Conservation (phyloP, 805 yeast genomes). For the Ogataea ganodermae region DNA sequence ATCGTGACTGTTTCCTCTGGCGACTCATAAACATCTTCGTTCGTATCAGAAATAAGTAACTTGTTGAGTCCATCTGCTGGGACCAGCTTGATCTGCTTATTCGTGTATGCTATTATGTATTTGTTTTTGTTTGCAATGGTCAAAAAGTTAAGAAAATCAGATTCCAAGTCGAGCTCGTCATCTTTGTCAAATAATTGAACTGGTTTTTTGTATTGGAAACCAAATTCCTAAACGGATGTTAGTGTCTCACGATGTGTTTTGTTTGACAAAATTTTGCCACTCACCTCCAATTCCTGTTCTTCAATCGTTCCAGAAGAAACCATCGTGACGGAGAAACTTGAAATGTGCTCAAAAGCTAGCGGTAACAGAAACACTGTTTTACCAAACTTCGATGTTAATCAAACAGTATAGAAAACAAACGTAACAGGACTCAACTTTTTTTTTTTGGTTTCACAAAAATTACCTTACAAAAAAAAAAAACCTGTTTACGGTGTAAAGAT, state of each 20-base stretch:
- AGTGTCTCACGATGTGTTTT: constrained; percentile 1
- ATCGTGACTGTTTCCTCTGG: constrained; percentile 3
- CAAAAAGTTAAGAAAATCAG: constrained; percentile 20
- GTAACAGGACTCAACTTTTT: neutral
- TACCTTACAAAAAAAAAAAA: too few species aligned
- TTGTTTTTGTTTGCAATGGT: constrained; percentile 24
- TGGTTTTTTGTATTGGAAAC: constrained; percentile 31
- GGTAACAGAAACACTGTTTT: too few species aligned
- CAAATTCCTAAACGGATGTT: constrained; percentile 27
- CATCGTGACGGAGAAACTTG: neutral
- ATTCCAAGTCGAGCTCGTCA: constrained; percentile 4
- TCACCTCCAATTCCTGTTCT: constrained; percentile 27
- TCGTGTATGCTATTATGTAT: constrained; percentile 24
- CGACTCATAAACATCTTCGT: constrained; percentile 7
- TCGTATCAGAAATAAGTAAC: constrained; percentile 17
- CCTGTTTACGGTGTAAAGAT: constrained; percentile 2
- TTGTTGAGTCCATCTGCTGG: constrained; percentile 21
- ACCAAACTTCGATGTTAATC: too few species aligned
- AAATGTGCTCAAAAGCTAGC: neutral
- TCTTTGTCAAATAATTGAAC: constrained; percentile 27
- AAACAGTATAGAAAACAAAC: neutral
- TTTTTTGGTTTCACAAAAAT: neutral
- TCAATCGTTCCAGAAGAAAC: constrained; percentile 13
- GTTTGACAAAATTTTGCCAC: constrained; percentile 7
- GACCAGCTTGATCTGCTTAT: constrained; percentile 21